phyloP scores from a whole-genome alignment of 2,329 filamentous ascomycete genomes.

The Cladosporium colombiae region DNA sequence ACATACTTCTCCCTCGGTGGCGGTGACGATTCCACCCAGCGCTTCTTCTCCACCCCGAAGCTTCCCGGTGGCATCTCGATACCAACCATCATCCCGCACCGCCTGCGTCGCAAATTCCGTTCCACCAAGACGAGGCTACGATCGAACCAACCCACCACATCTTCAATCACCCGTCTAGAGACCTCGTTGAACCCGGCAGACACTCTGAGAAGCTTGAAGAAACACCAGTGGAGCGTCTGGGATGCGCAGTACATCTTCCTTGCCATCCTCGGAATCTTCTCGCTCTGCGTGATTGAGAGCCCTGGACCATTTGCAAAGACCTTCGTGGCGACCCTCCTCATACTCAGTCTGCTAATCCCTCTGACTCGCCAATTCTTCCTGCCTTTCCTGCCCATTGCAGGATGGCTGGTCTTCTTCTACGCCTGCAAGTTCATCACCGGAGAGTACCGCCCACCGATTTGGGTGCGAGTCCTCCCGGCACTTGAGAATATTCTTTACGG shows the following conservation, averaged over 20 bases:
- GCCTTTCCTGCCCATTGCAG: constrained; percentile 80
- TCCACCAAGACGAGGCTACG: constrained; percentile 63
- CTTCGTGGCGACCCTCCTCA: constrained; percentile 65
- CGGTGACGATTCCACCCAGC: constrained; percentile 36
- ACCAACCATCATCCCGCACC: constrained; percentile 60
- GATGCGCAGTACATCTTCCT: constrained; percentile 84
- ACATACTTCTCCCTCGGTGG: constrained; percentile 31
- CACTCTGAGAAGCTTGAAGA: constrained; percentile 72
- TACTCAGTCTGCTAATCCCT: constrained; percentile 74
- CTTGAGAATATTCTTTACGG: constrained; percentile 96
- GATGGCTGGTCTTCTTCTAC: constrained; percentile 90
- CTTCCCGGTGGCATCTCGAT: constrained; percentile 47
- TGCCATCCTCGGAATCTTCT: constrained; percentile 75
- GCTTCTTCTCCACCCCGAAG: constrained; percentile 46
- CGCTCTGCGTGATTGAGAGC: constrained; percentile 75
- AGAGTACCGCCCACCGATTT: constrained; percentile 88
- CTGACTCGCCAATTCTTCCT: constrained; percentile 88
- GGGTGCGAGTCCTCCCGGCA: constrained; percentile 90
- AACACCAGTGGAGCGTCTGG: constrained; percentile 77
- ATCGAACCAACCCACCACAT: constrained; percentile 61
- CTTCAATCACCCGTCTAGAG: constrained; percentile 74
- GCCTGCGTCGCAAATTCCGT: constrained; percentile 66
- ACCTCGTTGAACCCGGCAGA: constrained; percentile 80
- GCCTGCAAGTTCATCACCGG: constrained; percentile 87
- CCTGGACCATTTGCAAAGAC: constrained; percentile 79